Percentiles rank a stretch among this genome's conserved stretches.
These are phyloP conservation scores for Leccinum imitatum DNA, from an alignment of 768 basidiomycete genomes.

Conservation along the genomic window DNA sequence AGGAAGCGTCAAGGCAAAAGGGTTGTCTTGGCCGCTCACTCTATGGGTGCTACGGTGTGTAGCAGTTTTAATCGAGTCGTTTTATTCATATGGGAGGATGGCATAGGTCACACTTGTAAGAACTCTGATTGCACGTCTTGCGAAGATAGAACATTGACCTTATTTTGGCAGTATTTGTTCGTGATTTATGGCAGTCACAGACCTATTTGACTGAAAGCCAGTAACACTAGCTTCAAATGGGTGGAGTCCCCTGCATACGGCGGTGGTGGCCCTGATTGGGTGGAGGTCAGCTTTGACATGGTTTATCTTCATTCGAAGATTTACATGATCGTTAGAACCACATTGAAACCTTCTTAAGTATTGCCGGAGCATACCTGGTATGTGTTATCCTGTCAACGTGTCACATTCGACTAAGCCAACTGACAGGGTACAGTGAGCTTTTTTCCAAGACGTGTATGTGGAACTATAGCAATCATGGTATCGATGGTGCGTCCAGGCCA, in stretches of 20 bases:
- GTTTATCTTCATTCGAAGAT: background rate
- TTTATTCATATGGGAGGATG: conserved; percentile 36
- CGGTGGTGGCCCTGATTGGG: conserved; percentile 83
- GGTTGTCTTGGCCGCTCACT: conserved; percentile 81
- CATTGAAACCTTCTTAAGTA: conserved; percentile 79
- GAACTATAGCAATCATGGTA: background rate
- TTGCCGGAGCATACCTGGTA: conserved; percentile 87
- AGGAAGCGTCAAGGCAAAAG: conserved; percentile 73
- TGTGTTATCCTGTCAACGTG: conserved; percentile 20
- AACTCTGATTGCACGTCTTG: conserved; percentile 4
- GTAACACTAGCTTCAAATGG: conserved; percentile 79
- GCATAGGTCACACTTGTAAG: conserved; percentile 49
- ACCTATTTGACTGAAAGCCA: conserved; percentile 5
- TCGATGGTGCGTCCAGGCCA: conserved; percentile 54
- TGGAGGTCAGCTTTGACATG: conserved; percentile 57
- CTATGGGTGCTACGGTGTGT: conserved; percentile 79
- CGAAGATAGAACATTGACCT: conserved; percentile 4
- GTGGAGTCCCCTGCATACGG: conserved; percentile 86
- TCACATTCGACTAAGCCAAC: background rate
- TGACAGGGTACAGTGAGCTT: conserved; percentile 68
- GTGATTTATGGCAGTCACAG: conserved; percentile 27
- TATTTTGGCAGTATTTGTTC: conserved; percentile 74
- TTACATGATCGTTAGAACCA: conserved; percentile 53
- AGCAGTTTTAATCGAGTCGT: background rate
- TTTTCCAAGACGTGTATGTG: background rate